phyloP scores from a whole-genome alignment of 768 basidiomycete species.

The Mycena maculata region DNA sequence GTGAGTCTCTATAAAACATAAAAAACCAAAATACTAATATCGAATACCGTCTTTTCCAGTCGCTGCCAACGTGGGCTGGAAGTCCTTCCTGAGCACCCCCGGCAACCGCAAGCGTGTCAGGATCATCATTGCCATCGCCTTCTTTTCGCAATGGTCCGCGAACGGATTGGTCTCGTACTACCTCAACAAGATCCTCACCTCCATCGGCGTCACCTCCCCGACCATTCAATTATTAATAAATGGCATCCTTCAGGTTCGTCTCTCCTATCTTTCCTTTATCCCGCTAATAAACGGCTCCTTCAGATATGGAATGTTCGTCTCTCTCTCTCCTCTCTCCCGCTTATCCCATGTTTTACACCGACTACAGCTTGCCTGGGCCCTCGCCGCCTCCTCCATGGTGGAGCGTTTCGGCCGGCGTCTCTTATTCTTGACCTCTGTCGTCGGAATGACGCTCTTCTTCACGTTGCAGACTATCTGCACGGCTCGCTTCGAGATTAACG shows the following conservation, averaged over 20 bases:
- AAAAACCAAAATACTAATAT: too few relatives aligned
- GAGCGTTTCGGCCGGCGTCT: constrained; percentile 64
- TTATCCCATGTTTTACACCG: too few relatives aligned
- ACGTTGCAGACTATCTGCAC: constrained; percentile 60
- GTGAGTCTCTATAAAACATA: constrained; percentile 37
- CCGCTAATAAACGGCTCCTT: too few relatives aligned
- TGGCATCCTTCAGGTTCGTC: constrained; percentile 61
- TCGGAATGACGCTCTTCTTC: constrained; percentile 58
- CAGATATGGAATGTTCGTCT: too few relatives aligned
- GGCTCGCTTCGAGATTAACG: constrained; percentile 49
- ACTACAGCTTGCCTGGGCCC: constrained; percentile 66
- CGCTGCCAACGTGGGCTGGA: constrained; percentile 72
- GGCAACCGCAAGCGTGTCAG: constrained; percentile 79
- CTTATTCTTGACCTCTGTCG: constrained; percentile 57
- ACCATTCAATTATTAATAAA: constrained; percentile 65
- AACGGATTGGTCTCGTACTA: constrained; percentile 89
- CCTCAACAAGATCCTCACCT: constrained; percentile 75
- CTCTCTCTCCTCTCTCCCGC: too few relatives aligned
- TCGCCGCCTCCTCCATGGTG: constrained; percentile 61
- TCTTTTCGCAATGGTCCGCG: constrained; percentile 89
- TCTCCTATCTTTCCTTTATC: too few relatives aligned
- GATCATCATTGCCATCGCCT: constrained; percentile 56
- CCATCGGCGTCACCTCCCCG: constrained; percentile 72
- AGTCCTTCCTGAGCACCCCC: constrained; percentile 68
- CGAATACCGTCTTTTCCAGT: constrained; percentile 45